Base-by-base conservation (phyloP, 768 basidiomycete species). In the Leccinum arenicola region DNA sequence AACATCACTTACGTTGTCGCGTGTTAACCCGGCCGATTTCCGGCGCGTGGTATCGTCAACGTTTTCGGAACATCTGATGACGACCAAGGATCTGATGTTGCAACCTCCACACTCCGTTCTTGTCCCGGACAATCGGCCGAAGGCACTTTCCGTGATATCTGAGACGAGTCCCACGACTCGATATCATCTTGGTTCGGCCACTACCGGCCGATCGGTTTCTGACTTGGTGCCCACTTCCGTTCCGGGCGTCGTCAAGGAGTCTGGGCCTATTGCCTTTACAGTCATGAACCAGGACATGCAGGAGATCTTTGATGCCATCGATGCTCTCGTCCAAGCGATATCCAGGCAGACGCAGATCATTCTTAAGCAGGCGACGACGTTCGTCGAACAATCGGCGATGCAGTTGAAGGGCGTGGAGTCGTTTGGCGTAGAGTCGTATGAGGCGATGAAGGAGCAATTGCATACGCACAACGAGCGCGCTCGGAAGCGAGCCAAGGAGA, bases 281-380 rank as follows among this genome's bases (percentile, higher is more conserved):
- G 73, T 73, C n/a, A 70, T 85, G 21, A 76, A 77, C 9, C 77
- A 74, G 54, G 86, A 88, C 57, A 69, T 86, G 53, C 75, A 79
- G 21, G 86, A 87, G 61, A 74, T 88, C 19, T 68, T 82, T 35
- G 81, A 82, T 25, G 84, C 84, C 4, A 75, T 88, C 31, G 86
- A 88, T 62, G 82, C 79, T 1, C 77, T 88, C 36, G 72, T 80
- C 59, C 73, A 71, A 33, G 79, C 79, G 47, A 79, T 87, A 54
- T 77, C 77, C 11, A 75, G 74, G 53, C 84, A 86, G 59, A 71
- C 70, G 9, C 68, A 67, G 38, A 60, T 64, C 3, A 49, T 73
- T 11, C 54, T 72, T 21, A 38, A 52, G 4, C 65, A 72, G 25
- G 81, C 80, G 12, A 70, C 77, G 36, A 63, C 64, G 23, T 70